phyloP scores from a whole-genome alignment of 148 eudicot species.

The Silene uniflora region DNA sequence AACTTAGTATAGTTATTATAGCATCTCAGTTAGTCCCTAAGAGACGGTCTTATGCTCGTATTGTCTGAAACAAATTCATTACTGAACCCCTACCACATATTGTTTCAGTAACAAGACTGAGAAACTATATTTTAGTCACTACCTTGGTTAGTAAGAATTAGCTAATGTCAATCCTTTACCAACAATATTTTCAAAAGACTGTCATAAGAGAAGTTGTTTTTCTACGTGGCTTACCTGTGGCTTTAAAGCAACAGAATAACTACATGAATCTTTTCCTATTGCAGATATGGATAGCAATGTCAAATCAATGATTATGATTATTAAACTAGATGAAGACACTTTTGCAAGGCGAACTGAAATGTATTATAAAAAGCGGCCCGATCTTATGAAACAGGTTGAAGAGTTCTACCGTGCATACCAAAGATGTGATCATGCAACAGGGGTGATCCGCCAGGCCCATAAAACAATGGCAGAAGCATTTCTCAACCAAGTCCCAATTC shows the following conservation, averaged over 20 bases:
- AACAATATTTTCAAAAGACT: too few relatives aligned
- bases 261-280: background rate
- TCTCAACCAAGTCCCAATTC: conserved; percentile 65
- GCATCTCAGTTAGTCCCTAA: background rate
- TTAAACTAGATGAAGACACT: conserved; percentile 88
- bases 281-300: conserved; percentile 84
- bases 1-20: background rate
- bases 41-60: background rate
- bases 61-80: background rate
- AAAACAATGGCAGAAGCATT: conserved; percentile 80
- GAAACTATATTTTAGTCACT: too few relatives aligned
- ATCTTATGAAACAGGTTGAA: conserved; percentile 89
- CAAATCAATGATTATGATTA: conserved; percentile 75
- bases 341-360: conserved; percentile 92
- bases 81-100: background rate
- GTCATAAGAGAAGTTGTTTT: background rate
- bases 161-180: too few relatives aligned
- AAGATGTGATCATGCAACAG: conserved; percentile 83
- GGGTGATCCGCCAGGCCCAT: conserved; percentile 85
- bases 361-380: conserved; percentile 89
- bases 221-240: background rate
- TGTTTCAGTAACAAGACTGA: too few relatives aligned
- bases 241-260: background rate
- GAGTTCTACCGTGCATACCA: conserved; percentile 93
- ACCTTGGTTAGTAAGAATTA: background rate